Conservation (phyloP, 2,329 filamentous ascomycete species). For the Ceratocystis alfenasii region DNA sequence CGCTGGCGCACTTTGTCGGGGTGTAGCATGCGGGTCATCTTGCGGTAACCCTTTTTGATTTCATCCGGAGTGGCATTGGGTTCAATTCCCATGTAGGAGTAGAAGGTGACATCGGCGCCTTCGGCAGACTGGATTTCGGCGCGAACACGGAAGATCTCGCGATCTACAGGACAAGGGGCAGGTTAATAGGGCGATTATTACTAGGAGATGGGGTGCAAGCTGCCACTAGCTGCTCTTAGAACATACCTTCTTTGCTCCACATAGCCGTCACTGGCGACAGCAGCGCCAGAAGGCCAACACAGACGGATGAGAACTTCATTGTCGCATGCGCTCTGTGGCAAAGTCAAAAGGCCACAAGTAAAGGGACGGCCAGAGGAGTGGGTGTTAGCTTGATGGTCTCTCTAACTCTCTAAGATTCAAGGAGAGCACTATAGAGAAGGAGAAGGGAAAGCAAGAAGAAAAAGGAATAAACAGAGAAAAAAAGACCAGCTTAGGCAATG, state of each 20-base stretch:
- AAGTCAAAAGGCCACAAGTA: not conserved
- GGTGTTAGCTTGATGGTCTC: not conserved
- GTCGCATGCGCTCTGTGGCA: conserved; percentile 27
- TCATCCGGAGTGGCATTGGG: conserved; percentile 68
- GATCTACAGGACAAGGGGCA: conserved; percentile 45
- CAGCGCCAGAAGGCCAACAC: conserved; percentile 57
- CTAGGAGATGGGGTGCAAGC: too few relatives aligned
- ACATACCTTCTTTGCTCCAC: conserved; percentile 75
- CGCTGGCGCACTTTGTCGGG: conserved; percentile 90
- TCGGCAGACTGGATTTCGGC: conserved; percentile 72
- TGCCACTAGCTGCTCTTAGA: too few relatives aligned
- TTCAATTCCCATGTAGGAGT: conserved; percentile 76
- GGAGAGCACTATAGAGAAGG: conserved; percentile 6
- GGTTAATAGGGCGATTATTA: too few relatives aligned
- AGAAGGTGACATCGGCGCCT: conserved; percentile 77
- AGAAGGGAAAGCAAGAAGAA: not conserved
- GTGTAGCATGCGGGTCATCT: conserved; percentile 70
- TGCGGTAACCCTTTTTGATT: conserved; percentile 87
- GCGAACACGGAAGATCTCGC: conserved; percentile 91
- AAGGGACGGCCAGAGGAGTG: not conserved
- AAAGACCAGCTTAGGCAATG: conserved; percentile 3
- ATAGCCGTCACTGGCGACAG: conserved; percentile 56
- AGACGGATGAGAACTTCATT: conserved; percentile 61
- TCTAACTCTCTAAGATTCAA: conserved; percentile 26
- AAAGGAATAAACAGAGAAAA: not conserved